phyloP scores from a whole-genome alignment of 345 rosid genomes.

The Murraya koenigii region DNA sequence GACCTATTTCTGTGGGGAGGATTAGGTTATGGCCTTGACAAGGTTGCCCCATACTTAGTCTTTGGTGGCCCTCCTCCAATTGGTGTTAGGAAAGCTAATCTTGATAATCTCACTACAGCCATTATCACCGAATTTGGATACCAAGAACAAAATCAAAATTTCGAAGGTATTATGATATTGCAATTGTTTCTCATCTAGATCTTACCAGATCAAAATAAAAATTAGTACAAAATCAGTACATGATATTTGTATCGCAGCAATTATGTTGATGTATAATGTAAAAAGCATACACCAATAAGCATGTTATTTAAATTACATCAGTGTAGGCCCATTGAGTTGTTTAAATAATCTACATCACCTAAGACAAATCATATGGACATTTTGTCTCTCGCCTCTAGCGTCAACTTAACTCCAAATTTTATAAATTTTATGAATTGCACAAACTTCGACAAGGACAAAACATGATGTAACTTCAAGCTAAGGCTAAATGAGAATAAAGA shows the following conservation, averaged over 20 bases:
- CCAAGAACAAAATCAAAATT: neutral
- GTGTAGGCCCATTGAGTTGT: neutral
- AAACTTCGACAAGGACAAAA: neutral
- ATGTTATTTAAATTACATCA: neutral
- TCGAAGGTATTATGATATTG: too few relatives aligned
- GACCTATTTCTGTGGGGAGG: neutral
- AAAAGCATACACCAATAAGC: neutral
- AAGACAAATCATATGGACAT: neutral
- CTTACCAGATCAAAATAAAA: neutral
- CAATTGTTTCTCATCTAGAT: neutral
- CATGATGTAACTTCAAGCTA: neutral
- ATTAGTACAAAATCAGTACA: too few relatives aligned
- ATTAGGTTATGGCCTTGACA: neutral
- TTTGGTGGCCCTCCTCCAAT: neutral
- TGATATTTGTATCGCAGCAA: too few relatives aligned
- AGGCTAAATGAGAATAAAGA: neutral
- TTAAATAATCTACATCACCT: neutral
- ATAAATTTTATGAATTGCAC: neutral
- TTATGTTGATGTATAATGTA: too few relatives aligned
- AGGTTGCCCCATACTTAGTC: neutral
- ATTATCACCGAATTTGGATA: neutral
- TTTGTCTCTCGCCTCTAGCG: too few relatives aligned
- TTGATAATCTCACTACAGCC: neutral
- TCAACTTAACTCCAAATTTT: too few relatives aligned
- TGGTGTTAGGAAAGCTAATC: neutral